phyloP scores from a whole-genome alignment of 331 rosid species.

The Quercus tomentella region DNA sequence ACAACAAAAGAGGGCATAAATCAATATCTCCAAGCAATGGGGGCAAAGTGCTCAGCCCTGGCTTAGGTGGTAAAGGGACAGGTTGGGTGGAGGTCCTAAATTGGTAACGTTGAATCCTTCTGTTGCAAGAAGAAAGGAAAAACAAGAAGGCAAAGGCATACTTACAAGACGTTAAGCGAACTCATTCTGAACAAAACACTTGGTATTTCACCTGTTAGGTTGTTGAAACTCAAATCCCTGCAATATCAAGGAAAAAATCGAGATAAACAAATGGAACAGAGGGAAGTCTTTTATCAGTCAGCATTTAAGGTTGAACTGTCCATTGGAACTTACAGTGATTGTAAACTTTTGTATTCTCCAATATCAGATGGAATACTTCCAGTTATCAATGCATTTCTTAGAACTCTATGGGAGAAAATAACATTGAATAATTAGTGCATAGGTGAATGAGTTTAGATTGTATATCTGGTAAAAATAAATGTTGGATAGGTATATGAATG shows the following conservation, averaged over 20 bases:
- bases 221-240: slow-evolving; percentile 3
- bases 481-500: too few relatives aligned
- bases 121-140: too few relatives aligned
- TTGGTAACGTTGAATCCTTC: too few relatives aligned
- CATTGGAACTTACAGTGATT: slow-evolving; percentile 1
- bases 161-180: not conserved
- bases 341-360: not conserved
- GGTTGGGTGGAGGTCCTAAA: too few relatives aligned
- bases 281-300: not conserved
- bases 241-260: too few relatives aligned
- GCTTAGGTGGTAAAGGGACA: too few relatives aligned
- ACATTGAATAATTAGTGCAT: not conserved
- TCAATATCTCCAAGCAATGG: not conserved
- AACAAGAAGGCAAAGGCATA: not conserved
- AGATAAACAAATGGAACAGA: not conserved
- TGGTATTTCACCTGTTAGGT: not conserved
- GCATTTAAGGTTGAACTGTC: not conserved
- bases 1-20: not conserved
- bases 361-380: not conserved
- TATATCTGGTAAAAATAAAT: too few relatives aligned
- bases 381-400: not conserved
- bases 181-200: not conserved
- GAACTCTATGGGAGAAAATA: not conserved
- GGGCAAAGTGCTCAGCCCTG: too few relatives aligned
- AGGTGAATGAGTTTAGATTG: too few relatives aligned